These are phyloP conservation scores for Lachancea sp. DNA, from an alignment of 805 yeast genomes.

Conservation along the genomic window DNA sequence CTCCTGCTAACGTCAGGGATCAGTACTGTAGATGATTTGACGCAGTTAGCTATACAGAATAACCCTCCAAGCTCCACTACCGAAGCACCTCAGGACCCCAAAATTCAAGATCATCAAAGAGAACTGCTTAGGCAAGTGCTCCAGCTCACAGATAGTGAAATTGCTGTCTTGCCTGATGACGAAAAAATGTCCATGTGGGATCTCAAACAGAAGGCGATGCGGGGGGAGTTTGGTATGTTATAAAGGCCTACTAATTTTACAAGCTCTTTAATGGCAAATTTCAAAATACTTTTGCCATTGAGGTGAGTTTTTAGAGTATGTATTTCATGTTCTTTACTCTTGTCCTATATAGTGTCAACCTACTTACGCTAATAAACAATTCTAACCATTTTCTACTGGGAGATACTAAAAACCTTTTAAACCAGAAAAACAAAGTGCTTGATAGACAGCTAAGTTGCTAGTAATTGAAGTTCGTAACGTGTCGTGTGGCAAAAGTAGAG, in stretches of 20 bases:
- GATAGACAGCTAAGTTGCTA: too few species aligned
- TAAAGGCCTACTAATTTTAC: too few species aligned
- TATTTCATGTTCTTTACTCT: too few species aligned
- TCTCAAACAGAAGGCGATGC: conserved; percentile 32
- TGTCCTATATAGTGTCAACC: too few species aligned
- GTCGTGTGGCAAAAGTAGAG: too few species aligned
- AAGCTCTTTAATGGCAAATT: not conserved
- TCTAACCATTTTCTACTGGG: too few species aligned
- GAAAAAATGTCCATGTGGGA: conserved; percentile 39
- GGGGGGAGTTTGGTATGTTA: conserved; percentile 31
- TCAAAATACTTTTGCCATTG: not conserved
- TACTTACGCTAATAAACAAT: too few species aligned
- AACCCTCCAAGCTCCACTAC: conserved; percentile 7
- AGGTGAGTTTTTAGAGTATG: not conserved
- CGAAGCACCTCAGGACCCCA: conserved; percentile 20
- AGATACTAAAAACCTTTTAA: too few species aligned
- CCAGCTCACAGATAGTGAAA: conserved; percentile 45
- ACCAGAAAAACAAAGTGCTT: too few species aligned
- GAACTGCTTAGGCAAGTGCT: conserved; percentile 47
- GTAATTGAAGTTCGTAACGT: too few species aligned
- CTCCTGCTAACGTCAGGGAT: conserved; percentile 41
- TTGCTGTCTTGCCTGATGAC: conserved; percentile 44
- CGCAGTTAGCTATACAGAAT: conserved; percentile 29
- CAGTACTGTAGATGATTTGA: conserved; percentile 31
- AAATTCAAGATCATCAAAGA: conserved; percentile 34